phyloP scores from a whole-genome alignment of 139 green algal genomes.

The Zygnema cylindricum region DNA sequence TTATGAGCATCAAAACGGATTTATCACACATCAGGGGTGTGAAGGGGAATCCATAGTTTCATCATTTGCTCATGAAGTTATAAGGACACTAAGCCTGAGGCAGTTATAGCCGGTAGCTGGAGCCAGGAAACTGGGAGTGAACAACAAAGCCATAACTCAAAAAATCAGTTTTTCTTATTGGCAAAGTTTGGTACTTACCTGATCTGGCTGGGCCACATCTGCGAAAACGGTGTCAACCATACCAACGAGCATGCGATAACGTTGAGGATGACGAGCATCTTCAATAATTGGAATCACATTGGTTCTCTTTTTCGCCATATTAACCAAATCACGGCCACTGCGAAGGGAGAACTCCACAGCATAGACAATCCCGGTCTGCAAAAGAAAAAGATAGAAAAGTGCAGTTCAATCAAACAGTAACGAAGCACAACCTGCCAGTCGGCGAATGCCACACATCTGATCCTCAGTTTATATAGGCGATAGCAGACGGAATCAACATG shows the following conservation, averaged over 20 bases:
- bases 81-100: no score
- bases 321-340: slow-evolving; percentile 94
- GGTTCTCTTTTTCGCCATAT: slow-evolving; percentile 99
- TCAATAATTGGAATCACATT: slow-evolving; percentile 99
- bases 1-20: slow-evolving; percentile 19
- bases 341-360: slow-evolving; percentile 99
- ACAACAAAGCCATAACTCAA: no score
- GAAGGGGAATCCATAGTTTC: slow-evolving; percentile 32
- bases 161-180: no score
- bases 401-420: no score
- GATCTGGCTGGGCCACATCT: slow-evolving; percentile 92
- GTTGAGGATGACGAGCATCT: slow-evolving; percentile 94
- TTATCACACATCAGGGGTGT: background rate
- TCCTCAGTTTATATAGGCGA: background rate
- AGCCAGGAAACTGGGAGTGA: no score
- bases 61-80: background rate
- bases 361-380: slow-evolving; percentile 86
- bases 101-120: no score
- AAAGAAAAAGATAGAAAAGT: background rate
- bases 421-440: no score
- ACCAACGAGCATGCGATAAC: slow-evolving; percentile 99
- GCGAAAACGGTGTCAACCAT: slow-evolving; percentile 99
- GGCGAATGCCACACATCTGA: slow-evolving; percentile 7
- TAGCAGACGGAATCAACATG: background rate
- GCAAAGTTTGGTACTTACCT: slow-evolving; percentile 31